These are phyloP conservation scores for Penicillium riverlandense DNA, from an alignment of 495 filamentous ascomycete genomes.

Conservation along the genomic window DNA sequence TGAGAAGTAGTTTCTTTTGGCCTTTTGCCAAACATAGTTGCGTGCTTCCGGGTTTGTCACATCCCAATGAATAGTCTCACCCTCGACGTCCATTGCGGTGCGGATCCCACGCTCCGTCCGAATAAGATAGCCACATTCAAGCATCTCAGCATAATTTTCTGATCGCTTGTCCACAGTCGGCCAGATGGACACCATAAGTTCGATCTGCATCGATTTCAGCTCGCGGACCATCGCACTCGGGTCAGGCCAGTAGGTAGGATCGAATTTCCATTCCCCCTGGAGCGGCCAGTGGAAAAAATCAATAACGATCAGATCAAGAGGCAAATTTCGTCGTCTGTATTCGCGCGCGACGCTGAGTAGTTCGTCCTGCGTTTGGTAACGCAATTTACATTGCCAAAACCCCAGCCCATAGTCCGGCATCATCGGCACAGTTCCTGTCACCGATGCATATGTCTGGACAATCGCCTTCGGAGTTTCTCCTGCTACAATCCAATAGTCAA, in stretches of 20 bases:
- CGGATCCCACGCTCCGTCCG: conserved; percentile 46
- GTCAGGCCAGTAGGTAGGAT: conserved; percentile 51
- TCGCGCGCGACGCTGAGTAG: conserved; percentile 47
- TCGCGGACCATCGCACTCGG: conserved; percentile 49
- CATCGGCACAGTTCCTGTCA: conserved; percentile 48
- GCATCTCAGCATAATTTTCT: conserved; percentile 48
- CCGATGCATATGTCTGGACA: conserved; percentile 42
- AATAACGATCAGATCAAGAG: conserved; percentile 49
- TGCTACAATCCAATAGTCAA: conserved; percentile 56
- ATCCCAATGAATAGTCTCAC: conserved; percentile 48
- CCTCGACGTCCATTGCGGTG: conserved; percentile 44
- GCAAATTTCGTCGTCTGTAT: conserved; percentile 42
- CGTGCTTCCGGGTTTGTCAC: conserved; percentile 49
- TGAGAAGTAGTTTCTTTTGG: conserved; percentile 47
- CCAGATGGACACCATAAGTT: conserved; percentile 57
- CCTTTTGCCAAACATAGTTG: conserved; percentile 44
- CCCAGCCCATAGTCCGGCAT: conserved; percentile 56
- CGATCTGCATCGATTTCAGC: conserved; percentile 43
- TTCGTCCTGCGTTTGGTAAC: conserved; percentile 54
- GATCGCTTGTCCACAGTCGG: conserved; percentile 47
- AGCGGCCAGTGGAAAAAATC: conserved; percentile 56
- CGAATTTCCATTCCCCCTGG: conserved; percentile 55
- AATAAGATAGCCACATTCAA: conserved; percentile 45
- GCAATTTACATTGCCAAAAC: conserved; percentile 59
- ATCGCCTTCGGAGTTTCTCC: conserved; percentile 47